These are phyloP conservation scores for Russula earlei DNA, from an alignment of 768 basidiomycete genomes.

Conservation along the genomic window DNA sequence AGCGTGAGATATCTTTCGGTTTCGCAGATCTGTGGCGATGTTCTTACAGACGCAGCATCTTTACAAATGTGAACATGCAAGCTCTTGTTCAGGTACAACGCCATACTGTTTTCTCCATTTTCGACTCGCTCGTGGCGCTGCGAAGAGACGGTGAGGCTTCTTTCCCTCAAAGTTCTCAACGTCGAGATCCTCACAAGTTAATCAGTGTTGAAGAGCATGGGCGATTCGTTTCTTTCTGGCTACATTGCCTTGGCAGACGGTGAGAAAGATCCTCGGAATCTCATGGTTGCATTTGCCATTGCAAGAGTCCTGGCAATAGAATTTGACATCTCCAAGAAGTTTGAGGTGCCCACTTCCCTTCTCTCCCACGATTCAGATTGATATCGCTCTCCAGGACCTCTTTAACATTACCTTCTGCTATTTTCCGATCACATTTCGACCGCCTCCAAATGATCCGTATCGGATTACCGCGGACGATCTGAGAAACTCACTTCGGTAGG, in stretches of 20 bases:
- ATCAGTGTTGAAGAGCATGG: constrained; percentile 64
- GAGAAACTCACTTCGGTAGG: constrained; percentile 57
- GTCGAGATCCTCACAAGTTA: constrained; percentile 3
- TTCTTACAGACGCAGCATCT: constrained; percentile 41
- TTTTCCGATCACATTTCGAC: constrained; percentile 94
- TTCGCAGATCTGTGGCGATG: background rate
- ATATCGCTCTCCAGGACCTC: constrained; percentile 46
- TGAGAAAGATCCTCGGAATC: constrained; percentile 95
- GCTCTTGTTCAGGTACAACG: constrained; percentile 74
- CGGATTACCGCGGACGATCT: constrained; percentile 86
- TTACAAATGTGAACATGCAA: constrained; percentile 72
- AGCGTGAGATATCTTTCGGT: constrained; percentile 42
- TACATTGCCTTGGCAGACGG: constrained; percentile 83
- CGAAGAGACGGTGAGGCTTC: constrained; percentile 43
- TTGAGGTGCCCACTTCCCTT: constrained; percentile 52
- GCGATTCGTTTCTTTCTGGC: constrained; percentile 58
- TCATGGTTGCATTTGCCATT: constrained; percentile 83
- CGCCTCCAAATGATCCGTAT: constrained; percentile 90
- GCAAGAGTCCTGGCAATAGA: constrained; percentile 79
- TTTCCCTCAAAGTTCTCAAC: background rate
- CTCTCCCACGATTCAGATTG: background rate
- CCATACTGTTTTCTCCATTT: constrained; percentile 67
- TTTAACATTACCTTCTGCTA: constrained; percentile 98
- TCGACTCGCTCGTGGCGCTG: constrained; percentile 67
- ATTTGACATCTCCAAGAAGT: constrained; percentile 63